A percentile compares a stretch with the other conserved stretches of the same genome.
These are phyloP conservation scores for Torulaspora globosa DNA, from an alignment of 1,139 yeast species.

Conservation along the genomic window DNA sequence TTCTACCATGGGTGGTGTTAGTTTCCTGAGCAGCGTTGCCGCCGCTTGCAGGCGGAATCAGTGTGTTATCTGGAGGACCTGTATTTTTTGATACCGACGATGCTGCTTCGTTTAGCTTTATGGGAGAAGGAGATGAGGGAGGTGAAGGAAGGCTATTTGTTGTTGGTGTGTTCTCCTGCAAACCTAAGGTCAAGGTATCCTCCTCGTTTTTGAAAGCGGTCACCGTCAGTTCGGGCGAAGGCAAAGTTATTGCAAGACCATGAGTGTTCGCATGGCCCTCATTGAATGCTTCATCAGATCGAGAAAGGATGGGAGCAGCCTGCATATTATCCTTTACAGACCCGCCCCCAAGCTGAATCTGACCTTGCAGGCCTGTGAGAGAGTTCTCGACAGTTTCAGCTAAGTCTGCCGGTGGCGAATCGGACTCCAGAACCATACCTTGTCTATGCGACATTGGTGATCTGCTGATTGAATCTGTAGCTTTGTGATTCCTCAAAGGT, in stretches of 20 bases:
- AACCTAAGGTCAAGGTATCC: slow-evolving; percentile 14
- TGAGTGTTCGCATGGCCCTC: slow-evolving; percentile 2
- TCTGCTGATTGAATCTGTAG: slow-evolving; percentile 49
- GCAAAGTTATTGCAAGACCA: slow-evolving; percentile 13
- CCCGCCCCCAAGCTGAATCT: neutral
- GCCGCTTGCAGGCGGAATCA: slow-evolving; percentile 1
- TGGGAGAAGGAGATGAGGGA: slow-evolving; percentile 3
- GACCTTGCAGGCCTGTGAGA: neutral
- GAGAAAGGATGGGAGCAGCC: too few relatives aligned
- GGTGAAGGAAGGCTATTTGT: slow-evolving; percentile 1
- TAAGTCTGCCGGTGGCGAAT: neutral
- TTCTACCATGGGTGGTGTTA: slow-evolving; percentile 1
- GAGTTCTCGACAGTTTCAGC: neutral
- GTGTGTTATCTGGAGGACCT: neutral
- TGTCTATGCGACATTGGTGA: slow-evolving; percentile 18
- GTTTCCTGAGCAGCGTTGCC: neutral
- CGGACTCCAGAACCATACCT: slow-evolving; percentile 13
- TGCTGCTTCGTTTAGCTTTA: neutral
- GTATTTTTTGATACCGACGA: neutral
- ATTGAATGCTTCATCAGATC: neutral
- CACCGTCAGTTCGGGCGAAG: slow-evolving; percentile 1
- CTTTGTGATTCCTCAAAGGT: slow-evolving; percentile 54
- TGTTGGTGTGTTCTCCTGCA: slow-evolving; percentile 4
- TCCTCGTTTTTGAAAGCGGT: slow-evolving; percentile 6
- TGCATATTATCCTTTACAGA: neutral